Base-by-base conservation (phyloP, 1,284 basidiomycete species). In the Marasmius tenuissimus region DNA sequence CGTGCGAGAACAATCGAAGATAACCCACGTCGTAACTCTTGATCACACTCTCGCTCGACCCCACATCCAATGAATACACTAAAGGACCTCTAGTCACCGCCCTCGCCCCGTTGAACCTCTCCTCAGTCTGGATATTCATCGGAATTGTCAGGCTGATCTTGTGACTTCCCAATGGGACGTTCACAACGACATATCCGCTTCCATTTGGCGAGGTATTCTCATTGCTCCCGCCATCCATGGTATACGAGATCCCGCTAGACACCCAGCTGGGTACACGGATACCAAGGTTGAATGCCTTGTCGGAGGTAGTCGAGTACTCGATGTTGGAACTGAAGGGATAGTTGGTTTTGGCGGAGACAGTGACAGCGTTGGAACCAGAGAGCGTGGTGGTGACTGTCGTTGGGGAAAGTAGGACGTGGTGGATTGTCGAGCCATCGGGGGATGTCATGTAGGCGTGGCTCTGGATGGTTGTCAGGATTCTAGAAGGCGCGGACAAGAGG, bases 371-470 rank as follows among this genome's bases (percentile, higher is more conserved):
- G 57, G 59, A 54, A 53, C 53, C 57, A 18, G 54, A 57, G 37
- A 66, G 61, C 7, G 59, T 65, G n/a, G 60, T 57, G 12, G 57
- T 59, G 47, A 63, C 56, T 3, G 62, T 65, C 10, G 60, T 61
- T 3, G 64, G 64, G 33, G 57, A 61, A 20, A 47, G 45, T 1
- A 47, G 45, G 45, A 47, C 12, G 45, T 47, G 45, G 45, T 47
- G 45, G 45, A 47, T 16, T 9, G 45, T 47, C 20, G 45, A 47
- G 45, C 45, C 16, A 14, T 47, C 45, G 45, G 45, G 2, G 45
- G 45, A 47, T 2, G 16, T n/a, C 45, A 47, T 47, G 45, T 47
- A 47, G 45, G 45, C 45, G 45, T 47, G 63, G 37, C 61, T 62
- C 63, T 65, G 37, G 10, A 33, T 9, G 9, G 50, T 22, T 16